Evolutionary conservation across 176 grass and related monocot genomes (phyloP), one percentile per base, ranked within the genome.

Genomic region (Lolium rigidum): DNA sequence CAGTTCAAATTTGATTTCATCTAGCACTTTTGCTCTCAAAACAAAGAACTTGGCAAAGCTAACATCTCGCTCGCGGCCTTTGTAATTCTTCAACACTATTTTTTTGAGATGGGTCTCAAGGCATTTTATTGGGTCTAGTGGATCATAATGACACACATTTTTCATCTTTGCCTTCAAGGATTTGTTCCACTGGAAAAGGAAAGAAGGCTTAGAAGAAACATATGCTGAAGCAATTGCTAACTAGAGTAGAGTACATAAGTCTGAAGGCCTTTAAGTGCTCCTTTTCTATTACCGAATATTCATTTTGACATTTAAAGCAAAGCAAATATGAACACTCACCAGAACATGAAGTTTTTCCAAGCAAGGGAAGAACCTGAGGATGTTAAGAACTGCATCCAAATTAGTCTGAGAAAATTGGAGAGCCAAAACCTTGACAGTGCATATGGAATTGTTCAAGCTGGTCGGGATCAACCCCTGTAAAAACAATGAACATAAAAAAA

Each of bases 111-210:
- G 70, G 5, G 1, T 73, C n/a, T 48, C n/a, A 73, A 73, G 70
- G 43, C 70, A 73, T 49, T 73, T 48, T 10, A 73, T 12, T 24
- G 70, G 43, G 22, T 73, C 70, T 15, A 73, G 70, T 49, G 70
- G 12, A 5, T 49, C 43, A 73, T 24, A 73, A 10, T 1, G 11
- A 73, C 5, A 2, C 5, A 14, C n/a, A 73, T 22, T 73, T 14
- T 73, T 25, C 13, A 25, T 15, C 5, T 9, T 6, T 25, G n/a
- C 21, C 11, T 13, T 7, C 41, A 7, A 43, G 41, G 1, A 7
- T 47, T 13, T 0, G 10, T 21, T 4, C 69, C 69, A 3, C 41
- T 22, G 10, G 2, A 26, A 9, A 22, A 46, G 9, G 1, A 47
- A 20, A 72, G 41, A 43, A 43, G 41, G 41, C 41, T 43, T 43